Evolutionary conservation across 2,329 filamentous ascomycete genomes (phyloP).

Genomic region (Trichoderma sp.): DNA sequence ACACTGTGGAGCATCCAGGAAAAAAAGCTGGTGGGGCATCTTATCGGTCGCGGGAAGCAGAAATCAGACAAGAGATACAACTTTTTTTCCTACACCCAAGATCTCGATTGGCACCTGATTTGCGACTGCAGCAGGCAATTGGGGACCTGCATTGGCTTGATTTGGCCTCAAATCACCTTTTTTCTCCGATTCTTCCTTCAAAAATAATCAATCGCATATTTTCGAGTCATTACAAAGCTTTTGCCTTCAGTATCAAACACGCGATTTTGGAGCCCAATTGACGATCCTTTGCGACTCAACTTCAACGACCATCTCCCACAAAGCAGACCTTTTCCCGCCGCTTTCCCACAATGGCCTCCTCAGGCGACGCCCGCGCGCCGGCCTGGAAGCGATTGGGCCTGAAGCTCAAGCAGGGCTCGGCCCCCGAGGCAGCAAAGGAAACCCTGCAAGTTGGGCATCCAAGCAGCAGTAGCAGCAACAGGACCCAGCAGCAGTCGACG

Average conservation of each 20-base stretch:
- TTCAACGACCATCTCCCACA: not conserved
- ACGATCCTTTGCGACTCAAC: conserved; percentile 10
- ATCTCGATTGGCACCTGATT: conserved; percentile 14
- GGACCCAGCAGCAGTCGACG: conserved; percentile 35
- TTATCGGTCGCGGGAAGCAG: conserved; percentile 14
- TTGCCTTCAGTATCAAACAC: conserved; percentile 10
- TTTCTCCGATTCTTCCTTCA: not conserved
- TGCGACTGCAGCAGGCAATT: conserved; percentile 12
- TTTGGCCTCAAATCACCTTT: not conserved
- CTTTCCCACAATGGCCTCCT: conserved; percentile 47
- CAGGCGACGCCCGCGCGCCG: conserved; percentile 51
- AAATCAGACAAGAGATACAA: conserved; percentile 23
- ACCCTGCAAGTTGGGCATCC: conserved; percentile 44
- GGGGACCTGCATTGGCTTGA: conserved; percentile 24
- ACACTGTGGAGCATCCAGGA: conserved; percentile 17
- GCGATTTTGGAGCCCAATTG: conserved; percentile 8
- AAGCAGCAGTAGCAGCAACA: conserved; percentile 40
- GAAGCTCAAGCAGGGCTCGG: conserved; percentile 56
- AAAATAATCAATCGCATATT: not conserved
- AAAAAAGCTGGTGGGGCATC: conserved; percentile 28
- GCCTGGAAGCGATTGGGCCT: conserved; percentile 66
- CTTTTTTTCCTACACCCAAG: not conserved
- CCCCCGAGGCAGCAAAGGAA: conserved; percentile 39
- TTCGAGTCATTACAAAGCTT: not conserved
- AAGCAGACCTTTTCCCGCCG: not conserved